Conservation (phyloP, 2,329 filamentous ascomycete genomes). For the Colletotrichum lentis region DNA sequence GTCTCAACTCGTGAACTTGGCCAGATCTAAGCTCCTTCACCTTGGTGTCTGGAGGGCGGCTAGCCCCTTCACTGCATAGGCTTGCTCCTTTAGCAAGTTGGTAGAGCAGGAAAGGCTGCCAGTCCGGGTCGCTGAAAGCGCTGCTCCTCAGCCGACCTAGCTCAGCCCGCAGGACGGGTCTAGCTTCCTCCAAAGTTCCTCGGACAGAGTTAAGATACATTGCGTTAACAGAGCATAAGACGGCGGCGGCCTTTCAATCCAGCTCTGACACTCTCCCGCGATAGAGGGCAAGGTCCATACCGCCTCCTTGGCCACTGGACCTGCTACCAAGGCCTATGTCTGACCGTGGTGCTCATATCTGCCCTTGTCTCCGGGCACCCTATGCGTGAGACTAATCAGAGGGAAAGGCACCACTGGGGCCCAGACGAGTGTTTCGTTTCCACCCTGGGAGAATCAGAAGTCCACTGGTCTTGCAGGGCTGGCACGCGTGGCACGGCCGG, state of each 20-base stretch:
- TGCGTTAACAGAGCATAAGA: background rate
- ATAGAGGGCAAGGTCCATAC: background rate
- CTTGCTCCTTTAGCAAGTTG: conserved; percentile 1
- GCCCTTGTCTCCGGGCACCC: background rate
- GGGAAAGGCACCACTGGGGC: background rate
- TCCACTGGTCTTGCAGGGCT: background rate
- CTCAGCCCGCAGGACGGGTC: conserved; percentile 10
- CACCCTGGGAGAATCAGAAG: background rate
- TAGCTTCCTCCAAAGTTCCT: conserved; percentile 33
- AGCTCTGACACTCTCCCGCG: conserved; percentile 5
- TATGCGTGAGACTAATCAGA: background rate
- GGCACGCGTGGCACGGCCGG: background rate
- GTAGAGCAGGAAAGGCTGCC: background rate
- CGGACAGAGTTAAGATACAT: conserved; percentile 2
- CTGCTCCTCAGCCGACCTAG: too few species aligned
- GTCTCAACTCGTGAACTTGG: background rate
- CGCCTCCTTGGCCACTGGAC: background rate
- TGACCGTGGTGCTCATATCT: background rate
- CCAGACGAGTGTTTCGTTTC: background rate
- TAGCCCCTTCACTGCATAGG: conserved; percentile 3
- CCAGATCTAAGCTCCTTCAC: conserved; percentile 14
- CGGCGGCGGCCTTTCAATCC: background rate
- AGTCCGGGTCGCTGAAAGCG: conserved; percentile 1
- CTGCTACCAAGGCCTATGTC: background rate
- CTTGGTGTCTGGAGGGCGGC: conserved; percentile 2